Evolutionary conservation across 768 basidiomycete species (phyloP).

Genomic region (Phanerochaete sordida): DNA sequence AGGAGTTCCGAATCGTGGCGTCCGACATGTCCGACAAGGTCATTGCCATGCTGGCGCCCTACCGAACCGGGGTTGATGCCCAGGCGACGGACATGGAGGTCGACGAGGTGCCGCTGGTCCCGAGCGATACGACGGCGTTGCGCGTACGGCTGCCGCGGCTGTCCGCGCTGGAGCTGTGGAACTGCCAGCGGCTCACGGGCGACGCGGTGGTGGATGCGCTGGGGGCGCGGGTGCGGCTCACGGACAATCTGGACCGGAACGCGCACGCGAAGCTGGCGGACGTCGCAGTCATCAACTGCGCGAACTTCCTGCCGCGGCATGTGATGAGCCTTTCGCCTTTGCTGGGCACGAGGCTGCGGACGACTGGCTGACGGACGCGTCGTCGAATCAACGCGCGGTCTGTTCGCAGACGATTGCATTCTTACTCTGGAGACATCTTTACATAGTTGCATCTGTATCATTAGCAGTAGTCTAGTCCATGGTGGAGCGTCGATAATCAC

Average conservation of each 20-base stretch:
- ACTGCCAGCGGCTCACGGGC: constrained; percentile 64
- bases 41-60: constrained; percentile 53
- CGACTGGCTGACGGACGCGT: constrained; percentile 1
- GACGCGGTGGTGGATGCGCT: constrained; percentile 53
- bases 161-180: constrained; percentile 47
- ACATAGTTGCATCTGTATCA: background rate
- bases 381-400: background rate
- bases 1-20: constrained; percentile 70
- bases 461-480: background rate
- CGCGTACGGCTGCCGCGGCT: constrained; percentile 55
- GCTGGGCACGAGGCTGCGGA: constrained; percentile 22
- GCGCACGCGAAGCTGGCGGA: constrained; percentile 21
- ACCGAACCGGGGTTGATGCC: background rate
- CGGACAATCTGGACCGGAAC: constrained; percentile 26
- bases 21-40: constrained; percentile 82
- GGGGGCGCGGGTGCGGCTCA: constrained; percentile 40
- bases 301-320: constrained; percentile 24
- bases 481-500: background rate
- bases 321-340: constrained; percentile 20
- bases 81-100: background rate
- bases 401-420: background rate
- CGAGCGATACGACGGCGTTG: constrained; percentile 10
- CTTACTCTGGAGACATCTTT: background rate
- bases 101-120: constrained; percentile 9
- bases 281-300: constrained; percentile 28